These are phyloP conservation scores for Phialophora tarda DNA, from an alignment of 2,329 filamentous ascomycete genomes.

Conservation along the genomic window DNA sequence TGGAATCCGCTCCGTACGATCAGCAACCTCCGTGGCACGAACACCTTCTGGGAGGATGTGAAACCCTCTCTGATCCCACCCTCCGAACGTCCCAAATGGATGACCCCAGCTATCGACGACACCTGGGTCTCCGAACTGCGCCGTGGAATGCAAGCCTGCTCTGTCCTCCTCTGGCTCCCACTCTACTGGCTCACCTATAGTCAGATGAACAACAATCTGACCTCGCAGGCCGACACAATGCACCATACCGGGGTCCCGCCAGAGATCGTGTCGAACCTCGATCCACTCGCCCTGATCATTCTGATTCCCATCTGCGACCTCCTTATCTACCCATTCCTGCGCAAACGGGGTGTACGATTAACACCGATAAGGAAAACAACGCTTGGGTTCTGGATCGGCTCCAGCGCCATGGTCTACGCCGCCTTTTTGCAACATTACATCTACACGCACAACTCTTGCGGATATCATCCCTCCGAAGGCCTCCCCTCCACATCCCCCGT, in stretches of 20 bases:
- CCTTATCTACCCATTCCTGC: slow-evolving; percentile 63
- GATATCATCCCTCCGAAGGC: slow-evolving; percentile 52
- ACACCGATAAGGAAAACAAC: slow-evolving; percentile 62
- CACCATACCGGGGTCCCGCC: slow-evolving; percentile 59
- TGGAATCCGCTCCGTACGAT: slow-evolving; percentile 63
- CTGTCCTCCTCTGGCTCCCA: slow-evolving; percentile 68
- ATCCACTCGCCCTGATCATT: slow-evolving; percentile 66
- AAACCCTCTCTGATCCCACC: slow-evolving; percentile 69
- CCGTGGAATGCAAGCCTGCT: slow-evolving; percentile 71
- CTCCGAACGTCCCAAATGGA: slow-evolving; percentile 67
- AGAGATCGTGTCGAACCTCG: slow-evolving; percentile 65
- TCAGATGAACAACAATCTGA: slow-evolving; percentile 40
- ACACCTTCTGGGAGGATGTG: slow-evolving; percentile 68
- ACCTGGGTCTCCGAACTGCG: slow-evolving; percentile 79
- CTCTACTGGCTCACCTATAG: slow-evolving; percentile 49
- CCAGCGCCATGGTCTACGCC: slow-evolving; percentile 62
- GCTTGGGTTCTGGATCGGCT: slow-evolving; percentile 61
- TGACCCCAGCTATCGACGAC: slow-evolving; percentile 73
- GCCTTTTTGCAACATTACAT: slow-evolving; percentile 64
- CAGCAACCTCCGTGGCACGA: slow-evolving; percentile 60
- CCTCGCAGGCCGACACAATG: slow-evolving; percentile 63
- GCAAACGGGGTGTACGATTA: slow-evolving; percentile 59
- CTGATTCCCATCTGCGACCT: slow-evolving; percentile 42
- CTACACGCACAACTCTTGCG: slow-evolving; percentile 62
- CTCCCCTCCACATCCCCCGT: slow-evolving; percentile 39